Evolutionary conservation across 2,329 filamentous ascomycete genomes (phyloP).

Genomic region (Alternaria novae-zelandiae): DNA sequence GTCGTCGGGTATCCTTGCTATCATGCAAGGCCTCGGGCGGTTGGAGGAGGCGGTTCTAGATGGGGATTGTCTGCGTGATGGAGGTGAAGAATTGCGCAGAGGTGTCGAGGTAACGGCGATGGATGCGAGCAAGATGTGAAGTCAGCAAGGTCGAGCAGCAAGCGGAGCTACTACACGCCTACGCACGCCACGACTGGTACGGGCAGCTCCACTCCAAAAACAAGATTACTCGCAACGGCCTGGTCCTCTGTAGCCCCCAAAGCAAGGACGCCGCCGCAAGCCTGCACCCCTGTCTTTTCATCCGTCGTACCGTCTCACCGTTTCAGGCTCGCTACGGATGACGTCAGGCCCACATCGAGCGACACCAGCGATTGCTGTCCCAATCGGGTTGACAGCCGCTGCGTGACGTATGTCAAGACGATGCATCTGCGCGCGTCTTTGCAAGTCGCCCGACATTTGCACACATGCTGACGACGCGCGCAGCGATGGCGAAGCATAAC

Average conservation of each 20-base stretch:
- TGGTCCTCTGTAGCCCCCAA: slow-evolving; percentile 5
- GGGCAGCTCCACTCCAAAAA: slow-evolving; percentile 33
- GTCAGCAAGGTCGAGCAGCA: slow-evolving; percentile 18
- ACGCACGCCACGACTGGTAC: slow-evolving; percentile 15
- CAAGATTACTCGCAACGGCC: slow-evolving; percentile 42
- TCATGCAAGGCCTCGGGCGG: slow-evolving; percentile 19
- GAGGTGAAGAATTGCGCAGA: neutral
- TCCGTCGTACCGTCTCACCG: neutral
- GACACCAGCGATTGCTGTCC: neutral
- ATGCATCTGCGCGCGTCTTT: neutral
- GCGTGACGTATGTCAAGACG: neutral
- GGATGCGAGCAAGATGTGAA: slow-evolving; percentile 3
- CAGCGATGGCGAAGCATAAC: neutral
- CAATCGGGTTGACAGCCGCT: slow-evolving; percentile 4
- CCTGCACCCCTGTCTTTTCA: slow-evolving; percentile 8
- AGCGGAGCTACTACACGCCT: neutral
- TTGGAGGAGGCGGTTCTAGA: neutral
- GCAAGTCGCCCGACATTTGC: neutral
- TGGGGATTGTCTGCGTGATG: neutral
- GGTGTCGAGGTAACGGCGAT: neutral
- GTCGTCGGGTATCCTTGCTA: slow-evolving; percentile 22
- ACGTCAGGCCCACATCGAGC: slow-evolving; percentile 25
- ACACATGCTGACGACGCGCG: slow-evolving; percentile 26
- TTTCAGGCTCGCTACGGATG: slow-evolving; percentile 9
- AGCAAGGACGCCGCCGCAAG: slow-evolving; percentile 13